These are phyloP conservation scores for Fraxinus cuspidata DNA, from an alignment of 257 asterid genomes.

Conservation along the genomic window DNA sequence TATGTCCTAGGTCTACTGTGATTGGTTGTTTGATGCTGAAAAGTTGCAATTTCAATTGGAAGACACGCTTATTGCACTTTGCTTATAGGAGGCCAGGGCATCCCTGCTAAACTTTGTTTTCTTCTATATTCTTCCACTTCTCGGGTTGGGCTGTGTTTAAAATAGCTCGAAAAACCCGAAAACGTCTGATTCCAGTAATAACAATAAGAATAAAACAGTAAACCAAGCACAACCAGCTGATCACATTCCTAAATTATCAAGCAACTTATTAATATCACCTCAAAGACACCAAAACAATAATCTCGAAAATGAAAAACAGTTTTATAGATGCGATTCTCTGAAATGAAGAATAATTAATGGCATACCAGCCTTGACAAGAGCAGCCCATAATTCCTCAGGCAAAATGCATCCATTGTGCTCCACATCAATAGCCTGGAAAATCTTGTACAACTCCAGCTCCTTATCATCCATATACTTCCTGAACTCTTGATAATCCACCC, in stretches of 20 bases:
- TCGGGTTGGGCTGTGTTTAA: not conserved
- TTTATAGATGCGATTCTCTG: not conserved
- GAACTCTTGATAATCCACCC: constrained; percentile 90
- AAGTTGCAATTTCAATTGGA: not conserved
- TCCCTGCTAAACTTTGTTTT: not conserved
- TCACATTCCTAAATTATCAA: not conserved
- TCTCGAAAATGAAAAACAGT: not conserved
- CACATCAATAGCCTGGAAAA: constrained; percentile 94
- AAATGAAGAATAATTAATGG: not conserved
- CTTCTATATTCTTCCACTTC: not conserved
- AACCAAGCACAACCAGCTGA: not conserved
- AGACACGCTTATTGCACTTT: not conserved
- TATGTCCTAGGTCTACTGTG: not conserved
- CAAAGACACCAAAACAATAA: not conserved
- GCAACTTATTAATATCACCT: not conserved
- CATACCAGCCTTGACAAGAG: constrained; percentile 73
- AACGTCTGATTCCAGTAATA: not conserved
- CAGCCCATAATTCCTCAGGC: constrained; percentile 98
- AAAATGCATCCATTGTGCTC: constrained; percentile 92
- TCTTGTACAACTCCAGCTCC: constrained; percentile 86
- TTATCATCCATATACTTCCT: constrained; percentile 97
- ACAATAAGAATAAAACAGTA: not conserved
- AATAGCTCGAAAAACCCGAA: not conserved
- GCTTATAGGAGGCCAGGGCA: not conserved
- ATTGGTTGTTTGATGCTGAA: not conserved